A percentile compares a stretch with the other conserved stretches of the same genome.
phyloP scores from a whole-genome alignment of 306 rosid species.

The Datisca glomerata region DNA sequence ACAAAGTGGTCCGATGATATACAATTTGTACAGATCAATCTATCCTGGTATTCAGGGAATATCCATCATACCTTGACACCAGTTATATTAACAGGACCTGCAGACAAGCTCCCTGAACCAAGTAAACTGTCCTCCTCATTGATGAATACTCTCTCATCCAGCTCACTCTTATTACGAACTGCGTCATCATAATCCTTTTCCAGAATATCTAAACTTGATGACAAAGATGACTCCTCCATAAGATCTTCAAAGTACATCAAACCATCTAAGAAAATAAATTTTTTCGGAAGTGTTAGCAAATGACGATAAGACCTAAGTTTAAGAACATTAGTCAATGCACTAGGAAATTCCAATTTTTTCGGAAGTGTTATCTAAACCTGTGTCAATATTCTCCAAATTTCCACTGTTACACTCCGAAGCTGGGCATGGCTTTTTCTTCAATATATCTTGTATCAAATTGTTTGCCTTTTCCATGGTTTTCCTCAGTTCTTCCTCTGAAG shows the following conservation, averaged over 20 bases:
- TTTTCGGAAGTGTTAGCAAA: background rate
- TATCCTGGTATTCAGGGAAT: no score
- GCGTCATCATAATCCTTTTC: conserved; percentile 73
- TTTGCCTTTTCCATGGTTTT: conserved; percentile 77
- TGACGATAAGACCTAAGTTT: no score
- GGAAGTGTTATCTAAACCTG: conserved; percentile 41
- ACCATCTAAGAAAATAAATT: conserved; percentile 42
- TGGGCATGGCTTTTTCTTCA: conserved; percentile 59
- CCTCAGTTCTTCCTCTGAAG: conserved; percentile 82
- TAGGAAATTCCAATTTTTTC: background rate
- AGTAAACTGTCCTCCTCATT: conserved; percentile 79
- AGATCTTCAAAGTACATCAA: conserved; percentile 71
- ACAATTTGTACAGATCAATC: no score
- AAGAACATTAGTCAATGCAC: no score
- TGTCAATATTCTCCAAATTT: conserved; percentile 55
- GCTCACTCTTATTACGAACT: conserved; percentile 50
- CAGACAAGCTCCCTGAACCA: conserved; percentile 72
- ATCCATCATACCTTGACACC: conserved; percentile 81
- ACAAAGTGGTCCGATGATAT: no score
- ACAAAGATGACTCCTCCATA: conserved; percentile 54
- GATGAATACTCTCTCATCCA: conserved; percentile 86
- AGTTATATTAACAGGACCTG: conserved; percentile 38
- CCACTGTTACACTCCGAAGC: conserved; percentile 65
- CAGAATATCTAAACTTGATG: conserved; percentile 45
- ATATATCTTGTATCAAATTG: conserved; percentile 51